phyloP scores from a whole-genome alignment of 169 alveolate genomes.

The Eimeria acervulina region DNA sequence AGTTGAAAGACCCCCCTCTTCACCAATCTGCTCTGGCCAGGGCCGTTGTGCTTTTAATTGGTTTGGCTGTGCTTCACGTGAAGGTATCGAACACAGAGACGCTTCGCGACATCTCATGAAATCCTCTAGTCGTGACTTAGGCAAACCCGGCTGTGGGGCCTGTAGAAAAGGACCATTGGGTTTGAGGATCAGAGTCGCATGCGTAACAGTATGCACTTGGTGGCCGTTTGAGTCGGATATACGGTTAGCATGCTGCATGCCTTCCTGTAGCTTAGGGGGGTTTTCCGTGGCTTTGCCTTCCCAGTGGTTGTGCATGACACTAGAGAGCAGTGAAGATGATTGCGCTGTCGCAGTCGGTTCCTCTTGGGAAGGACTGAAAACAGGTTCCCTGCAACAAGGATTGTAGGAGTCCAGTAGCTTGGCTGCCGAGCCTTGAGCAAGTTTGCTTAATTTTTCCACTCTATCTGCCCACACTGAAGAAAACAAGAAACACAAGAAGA shows the following conservation, averaged over 20 bases:
- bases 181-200: background rate
- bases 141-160: background rate
- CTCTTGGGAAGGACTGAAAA: background rate
- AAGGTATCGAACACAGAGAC: background rate
- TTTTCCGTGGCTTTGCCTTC: background rate
- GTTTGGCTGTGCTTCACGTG: background rate
- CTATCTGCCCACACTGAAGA: slow-evolving; percentile 19
- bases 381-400: background rate
- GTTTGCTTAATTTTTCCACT: slow-evolving; percentile 3
- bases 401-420: background rate
- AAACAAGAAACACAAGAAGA: background rate
- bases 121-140: background rate
- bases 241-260: background rate
- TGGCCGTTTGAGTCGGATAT: background rate
- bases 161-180: background rate
- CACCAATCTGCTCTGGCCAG: background rate
- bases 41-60: background rate
- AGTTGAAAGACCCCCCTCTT: background rate
- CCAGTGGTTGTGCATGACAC: background rate
- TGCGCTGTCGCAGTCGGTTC: background rate
- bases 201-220: background rate
- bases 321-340: background rate
- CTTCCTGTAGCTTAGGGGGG: background rate
- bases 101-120: background rate
- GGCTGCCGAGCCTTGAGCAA: background rate